These are phyloP conservation scores for Cornus controversa DNA, from an alignment of 148 eudicot genomes.

Conservation along the genomic window DNA sequence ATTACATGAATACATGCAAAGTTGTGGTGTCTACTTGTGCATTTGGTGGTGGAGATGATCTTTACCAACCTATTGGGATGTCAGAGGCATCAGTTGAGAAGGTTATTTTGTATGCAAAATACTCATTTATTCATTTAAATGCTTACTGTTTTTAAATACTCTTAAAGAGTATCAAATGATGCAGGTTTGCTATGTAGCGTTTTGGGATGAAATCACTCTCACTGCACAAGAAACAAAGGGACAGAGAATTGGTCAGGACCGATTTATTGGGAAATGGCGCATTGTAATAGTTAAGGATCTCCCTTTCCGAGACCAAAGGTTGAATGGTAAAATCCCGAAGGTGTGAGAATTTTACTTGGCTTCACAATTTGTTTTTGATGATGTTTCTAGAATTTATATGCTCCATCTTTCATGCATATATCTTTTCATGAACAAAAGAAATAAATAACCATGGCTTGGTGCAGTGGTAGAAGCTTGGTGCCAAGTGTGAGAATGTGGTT, in stretches of 20 bases:
- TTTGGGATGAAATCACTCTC: conserved; percentile 95
- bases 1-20: conserved; percentile 69
- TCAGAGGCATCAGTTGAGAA: conserved; percentile 66
- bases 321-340: conserved; percentile 98
- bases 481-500: no score
- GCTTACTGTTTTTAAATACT: conserved; percentile 6
- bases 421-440: not conserved
- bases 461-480: no score
- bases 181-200: conserved; percentile 97
- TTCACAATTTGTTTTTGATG: not conserved
- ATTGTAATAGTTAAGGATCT: conserved; percentile 73
- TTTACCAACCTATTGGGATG: conserved; percentile 99
- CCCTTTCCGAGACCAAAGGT: conserved; percentile 85
- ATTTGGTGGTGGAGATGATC: conserved; percentile 99
- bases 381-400: not conserved
- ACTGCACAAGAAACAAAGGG: conserved; percentile 70
- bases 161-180: conserved; percentile 19
- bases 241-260: conserved; percentile 54
- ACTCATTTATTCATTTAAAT: conserved; percentile 1
- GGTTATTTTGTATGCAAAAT: conserved; percentile 35
- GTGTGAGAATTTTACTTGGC: conserved; percentile 32
- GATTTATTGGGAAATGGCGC: conserved; percentile 87
- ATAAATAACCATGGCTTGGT: not conserved
- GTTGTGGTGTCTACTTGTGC: conserved; percentile 97
- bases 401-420: not conserved